Conservation (phyloP, 305 asterid species). For the Salvia sclarea region DNA sequence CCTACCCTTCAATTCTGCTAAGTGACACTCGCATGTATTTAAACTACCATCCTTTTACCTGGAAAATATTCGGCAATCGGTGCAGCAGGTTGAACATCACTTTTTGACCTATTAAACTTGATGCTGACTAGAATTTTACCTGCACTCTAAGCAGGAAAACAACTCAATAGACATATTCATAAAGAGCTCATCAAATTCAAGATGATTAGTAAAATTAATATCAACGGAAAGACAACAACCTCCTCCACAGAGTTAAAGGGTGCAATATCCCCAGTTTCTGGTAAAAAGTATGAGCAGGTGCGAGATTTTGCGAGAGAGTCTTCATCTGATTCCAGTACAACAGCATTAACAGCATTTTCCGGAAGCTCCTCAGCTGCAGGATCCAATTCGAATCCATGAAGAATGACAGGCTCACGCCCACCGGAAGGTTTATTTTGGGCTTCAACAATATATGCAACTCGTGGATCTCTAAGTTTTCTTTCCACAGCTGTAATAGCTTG, state of each 20-base stretch:
- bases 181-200: slow-evolving; percentile 31
- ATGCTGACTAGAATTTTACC: slow-evolving; percentile 71
- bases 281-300: slow-evolving; percentile 61
- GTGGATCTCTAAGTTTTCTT: slow-evolving; percentile 66
- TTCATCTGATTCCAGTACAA: slow-evolving; percentile 45
- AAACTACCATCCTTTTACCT: slow-evolving; percentile 45
- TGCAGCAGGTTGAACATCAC: slow-evolving; percentile 57
- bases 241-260: slow-evolving; percentile 63
- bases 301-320: slow-evolving; percentile 49
- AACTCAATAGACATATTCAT: slow-evolving; percentile 33
- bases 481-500: slow-evolving; percentile 63
- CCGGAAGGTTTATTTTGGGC: slow-evolving; percentile 45
- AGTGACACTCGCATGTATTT: not conserved
- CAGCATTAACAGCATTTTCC: slow-evolving; percentile 44
- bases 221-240: slow-evolving; percentile 43
- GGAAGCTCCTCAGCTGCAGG: slow-evolving; percentile 54
- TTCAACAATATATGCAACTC: slow-evolving; percentile 67
- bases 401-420: slow-evolving; percentile 51
- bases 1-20: slow-evolving; percentile 9
- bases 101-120: slow-evolving; percentile 73
- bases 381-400: slow-evolving; percentile 62
- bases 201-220: slow-evolving; percentile 12
- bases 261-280: slow-evolving; percentile 39
- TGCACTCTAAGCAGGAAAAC: slow-evolving; percentile 58
- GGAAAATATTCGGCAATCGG: slow-evolving; percentile 86